Percentiles rank a stretch among this genome's conserved stretches.
phyloP scores from a whole-genome alignment of 2,329 filamentous ascomycete genomes.

The Paraphoma chrysanthemicola region DNA sequence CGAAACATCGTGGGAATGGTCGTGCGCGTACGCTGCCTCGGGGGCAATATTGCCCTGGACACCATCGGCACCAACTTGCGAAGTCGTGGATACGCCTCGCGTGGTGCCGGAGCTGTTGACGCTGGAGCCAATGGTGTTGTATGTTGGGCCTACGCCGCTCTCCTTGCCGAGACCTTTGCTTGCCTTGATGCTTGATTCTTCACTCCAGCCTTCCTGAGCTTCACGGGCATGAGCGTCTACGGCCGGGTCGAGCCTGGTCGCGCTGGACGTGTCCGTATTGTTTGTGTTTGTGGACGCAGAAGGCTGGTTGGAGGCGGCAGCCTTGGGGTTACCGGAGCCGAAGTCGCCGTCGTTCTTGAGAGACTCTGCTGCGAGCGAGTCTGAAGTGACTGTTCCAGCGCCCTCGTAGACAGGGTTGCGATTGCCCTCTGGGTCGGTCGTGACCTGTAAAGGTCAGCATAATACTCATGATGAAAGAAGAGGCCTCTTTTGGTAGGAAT shows the following conservation, averaged over 20 bases:
- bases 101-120: slow-evolving; percentile 39
- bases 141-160: slow-evolving; percentile 45
- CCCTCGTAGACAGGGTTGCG: slow-evolving; percentile 65
- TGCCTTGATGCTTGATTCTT: slow-evolving; percentile 51
- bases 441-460: slow-evolving; percentile 43
- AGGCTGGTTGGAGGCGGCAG: slow-evolving; percentile 57
- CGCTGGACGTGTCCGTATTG: slow-evolving; percentile 62
- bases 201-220: slow-evolving; percentile 47
- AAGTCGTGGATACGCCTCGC: slow-evolving; percentile 28
- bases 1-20: slow-evolving; percentile 32
- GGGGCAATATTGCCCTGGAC: slow-evolving; percentile 42
- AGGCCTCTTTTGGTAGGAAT: neutral
- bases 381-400: slow-evolving; percentile 68
- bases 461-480: neutral
- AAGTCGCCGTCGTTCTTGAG: slow-evolving; percentile 66
- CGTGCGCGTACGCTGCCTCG: slow-evolving; percentile 46
- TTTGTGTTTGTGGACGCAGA: slow-evolving; percentile 63
- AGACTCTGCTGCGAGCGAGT: slow-evolving; percentile 81
- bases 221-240: slow-evolving; percentile 55
- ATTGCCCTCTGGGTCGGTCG: slow-evolving; percentile 55
- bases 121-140: slow-evolving; percentile 25
- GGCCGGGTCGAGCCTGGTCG: slow-evolving; percentile 59
- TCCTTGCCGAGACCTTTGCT: slow-evolving; percentile 46
- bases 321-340: slow-evolving; percentile 63
- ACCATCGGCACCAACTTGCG: slow-evolving; percentile 36